Base-by-base conservation (phyloP, 2,329 filamentous ascomycete genomes). In the Lachnellula arida region DNA sequence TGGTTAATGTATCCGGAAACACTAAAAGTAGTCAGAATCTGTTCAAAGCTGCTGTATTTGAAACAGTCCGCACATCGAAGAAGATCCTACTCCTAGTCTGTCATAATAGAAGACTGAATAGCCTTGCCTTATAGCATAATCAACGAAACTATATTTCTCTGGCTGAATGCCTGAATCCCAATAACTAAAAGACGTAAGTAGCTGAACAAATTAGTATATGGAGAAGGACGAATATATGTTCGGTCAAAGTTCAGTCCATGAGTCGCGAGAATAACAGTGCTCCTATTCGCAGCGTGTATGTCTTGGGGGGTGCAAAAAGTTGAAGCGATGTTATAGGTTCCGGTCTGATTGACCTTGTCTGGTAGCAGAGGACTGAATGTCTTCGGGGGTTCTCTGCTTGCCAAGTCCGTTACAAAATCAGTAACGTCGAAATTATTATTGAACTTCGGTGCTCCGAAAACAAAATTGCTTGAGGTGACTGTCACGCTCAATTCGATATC, bases 21-120 rank as follows among this genome's bases (percentile, higher is more conserved):
- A 11, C 56, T 58, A 17, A 2, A 32, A 32, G 9, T 4, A 32
- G 5, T 19, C 39, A 19, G n/a, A 19, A 22, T 35, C 4, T 44
- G 37, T 19, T n/a, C n/a, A 4, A n/a, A 11, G 25, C 2, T 0
- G 12, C 17, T 17, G n/a, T 8, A 22, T 9, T 14, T 47, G 51
- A 48, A 17, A 17, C 3, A 35, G 56, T 64, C 1, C 19, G 25
- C 11, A 44, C 42, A 44, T 22, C 2, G 55, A 51, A 47, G 70
- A 71, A 28, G 63, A 54, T n/a, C 70, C 70, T 12, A 59, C 59
- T 8, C 70, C 71, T 4, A 72, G 58, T 15, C 70, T 65, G 57
- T 72, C 70, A 50, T 72, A 72, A 48, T 62, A 68, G 53, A 71
- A 70, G 14, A 71, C 64, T 9, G 68, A 68, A 51, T 72, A 72